A percentile compares a stretch with the other conserved stretches of the same genome.
These are phyloP conservation scores for Pyronema omphalodes DNA, from an alignment of 495 filamentous ascomycete genomes.

Conservation along the genomic window DNA sequence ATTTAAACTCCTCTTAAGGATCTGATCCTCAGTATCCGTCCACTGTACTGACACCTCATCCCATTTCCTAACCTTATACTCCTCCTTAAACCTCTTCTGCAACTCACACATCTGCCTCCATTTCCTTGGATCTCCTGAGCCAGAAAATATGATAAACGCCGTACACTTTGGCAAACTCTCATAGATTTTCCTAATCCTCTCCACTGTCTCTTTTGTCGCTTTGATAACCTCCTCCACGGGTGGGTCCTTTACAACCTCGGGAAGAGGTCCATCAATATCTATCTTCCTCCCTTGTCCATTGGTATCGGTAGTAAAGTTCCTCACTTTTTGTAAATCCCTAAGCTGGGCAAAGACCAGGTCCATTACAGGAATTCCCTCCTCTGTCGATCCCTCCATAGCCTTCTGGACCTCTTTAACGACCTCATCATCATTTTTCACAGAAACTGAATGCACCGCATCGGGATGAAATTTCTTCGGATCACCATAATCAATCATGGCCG, in stretches of 20 bases:
- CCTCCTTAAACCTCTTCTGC: conserved; percentile 53
- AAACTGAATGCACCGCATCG: conserved; percentile 48
- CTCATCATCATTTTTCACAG: conserved; percentile 54
- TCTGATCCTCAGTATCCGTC: conserved; percentile 77
- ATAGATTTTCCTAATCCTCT: conserved; percentile 50
- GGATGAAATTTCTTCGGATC: conserved; percentile 57
- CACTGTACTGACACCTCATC: conserved; percentile 72
- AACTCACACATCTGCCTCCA: conserved; percentile 53
- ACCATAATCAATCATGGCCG: conserved; percentile 80
- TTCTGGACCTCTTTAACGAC: conserved; percentile 51
- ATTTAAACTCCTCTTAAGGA: conserved; percentile 48
- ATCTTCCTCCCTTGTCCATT: background rate
- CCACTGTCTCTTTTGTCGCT: conserved; percentile 32
- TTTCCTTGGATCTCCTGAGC: conserved; percentile 71
- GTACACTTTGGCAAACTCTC: conserved; percentile 65
- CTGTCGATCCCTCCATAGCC: conserved; percentile 45
- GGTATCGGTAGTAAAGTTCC: conserved; percentile 1
- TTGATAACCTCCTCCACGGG: conserved; percentile 25
- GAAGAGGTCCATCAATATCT: conserved; percentile 3
- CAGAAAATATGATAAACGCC: conserved; percentile 71
- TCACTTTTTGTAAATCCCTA: conserved; percentile 57
- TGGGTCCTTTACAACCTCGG: background rate
- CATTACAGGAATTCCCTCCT: conserved; percentile 49
- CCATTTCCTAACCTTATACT: conserved; percentile 69
- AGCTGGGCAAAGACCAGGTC: conserved; percentile 84